Conservation (phyloP, 2,329 filamentous ascomycete species). For the Fusarium sp. region DNA sequence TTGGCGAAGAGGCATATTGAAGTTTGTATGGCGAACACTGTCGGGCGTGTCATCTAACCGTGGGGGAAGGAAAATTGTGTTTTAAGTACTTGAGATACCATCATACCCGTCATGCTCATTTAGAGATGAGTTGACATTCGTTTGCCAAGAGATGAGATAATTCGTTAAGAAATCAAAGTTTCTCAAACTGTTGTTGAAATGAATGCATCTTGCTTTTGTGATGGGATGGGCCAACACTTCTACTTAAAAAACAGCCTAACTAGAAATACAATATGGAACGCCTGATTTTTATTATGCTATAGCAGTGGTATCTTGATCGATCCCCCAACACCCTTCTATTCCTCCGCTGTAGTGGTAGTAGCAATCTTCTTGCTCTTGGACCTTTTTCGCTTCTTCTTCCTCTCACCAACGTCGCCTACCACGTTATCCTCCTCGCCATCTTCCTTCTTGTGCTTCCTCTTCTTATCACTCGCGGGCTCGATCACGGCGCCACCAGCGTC, state of each 20-base stretch:
- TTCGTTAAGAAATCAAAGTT: not conserved
- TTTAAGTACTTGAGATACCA: conserved; percentile 40
- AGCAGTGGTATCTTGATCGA: conserved; percentile 34
- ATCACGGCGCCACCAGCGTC: conserved; percentile 40
- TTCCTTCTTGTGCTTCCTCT: conserved; percentile 12
- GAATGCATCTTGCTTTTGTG: conserved; percentile 12
- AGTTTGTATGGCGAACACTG: conserved; percentile 17
- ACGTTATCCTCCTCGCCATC: conserved; percentile 36
- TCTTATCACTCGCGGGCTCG: conserved; percentile 33
- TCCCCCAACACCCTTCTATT: conserved; percentile 17
- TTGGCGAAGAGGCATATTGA: conserved; percentile 21
- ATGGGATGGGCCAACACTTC: conserved; percentile 9
- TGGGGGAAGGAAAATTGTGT: conserved; percentile 19
- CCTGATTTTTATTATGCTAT: conserved; percentile 32
- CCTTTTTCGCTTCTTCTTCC: conserved; percentile 64
- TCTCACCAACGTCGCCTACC: conserved; percentile 41
- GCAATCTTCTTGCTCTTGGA: conserved; percentile 54
- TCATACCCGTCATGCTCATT: conserved; percentile 29
- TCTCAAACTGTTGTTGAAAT: not conserved
- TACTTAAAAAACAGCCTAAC: conserved; percentile 17
- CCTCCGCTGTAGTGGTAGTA: conserved; percentile 38
- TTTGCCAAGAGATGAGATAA: conserved; percentile 14
- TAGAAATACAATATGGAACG: conserved; percentile 35
- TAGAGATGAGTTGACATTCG: conserved; percentile 17
- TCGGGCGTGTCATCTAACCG: conserved; percentile 14